A percentile compares a stretch with the other conserved stretches of the same genome.
Conservation (phyloP, 352 stramenopile species). For the Peronospora destructor region DNA sequence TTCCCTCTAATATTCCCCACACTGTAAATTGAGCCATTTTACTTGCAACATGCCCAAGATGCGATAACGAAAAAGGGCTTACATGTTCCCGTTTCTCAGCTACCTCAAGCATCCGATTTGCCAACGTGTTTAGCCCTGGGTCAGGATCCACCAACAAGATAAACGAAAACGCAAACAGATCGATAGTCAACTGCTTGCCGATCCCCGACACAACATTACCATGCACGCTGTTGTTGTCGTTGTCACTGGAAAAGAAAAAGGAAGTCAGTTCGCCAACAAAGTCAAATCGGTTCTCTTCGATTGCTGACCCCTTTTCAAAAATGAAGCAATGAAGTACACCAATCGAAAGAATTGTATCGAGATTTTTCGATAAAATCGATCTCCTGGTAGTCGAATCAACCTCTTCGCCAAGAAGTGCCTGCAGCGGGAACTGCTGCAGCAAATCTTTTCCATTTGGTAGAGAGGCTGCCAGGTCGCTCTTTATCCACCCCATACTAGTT, state of each 20-base stretch:
- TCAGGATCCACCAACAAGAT: constrained; percentile 30
- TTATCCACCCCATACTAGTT: constrained; percentile 19
- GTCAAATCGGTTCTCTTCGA: constrained; percentile 18
- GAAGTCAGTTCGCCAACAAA: constrained; percentile 35
- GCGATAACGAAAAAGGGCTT: constrained; percentile 38
- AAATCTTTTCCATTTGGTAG: constrained; percentile 22
- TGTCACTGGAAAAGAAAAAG: constrained; percentile 17
- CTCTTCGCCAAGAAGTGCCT: constrained; percentile 21
- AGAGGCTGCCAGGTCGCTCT: constrained; percentile 10
- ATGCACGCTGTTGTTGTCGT: neutral
- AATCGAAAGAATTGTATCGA: constrained; percentile 48
- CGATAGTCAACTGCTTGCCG: constrained; percentile 56
- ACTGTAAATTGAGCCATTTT: constrained; percentile 67
- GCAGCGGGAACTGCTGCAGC: constrained; percentile 34
- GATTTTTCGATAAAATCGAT: constrained; percentile 25
- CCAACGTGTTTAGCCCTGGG: constrained; percentile 32
- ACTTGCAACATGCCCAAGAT: constrained; percentile 52
- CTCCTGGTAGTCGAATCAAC: constrained; percentile 11
- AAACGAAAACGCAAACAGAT: constrained; percentile 69
- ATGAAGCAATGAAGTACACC: constrained; percentile 41
- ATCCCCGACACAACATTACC: constrained; percentile 15
- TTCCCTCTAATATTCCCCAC: constrained; percentile 38
- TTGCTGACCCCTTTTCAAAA: constrained; percentile 4
- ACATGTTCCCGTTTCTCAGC: constrained; percentile 42
- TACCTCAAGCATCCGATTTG: constrained; percentile 34